Percentiles rank a stretch among this genome's conserved stretches.
Evolutionary conservation across 2,329 filamentous ascomycete genomes (phyloP).

Genomic region (Sclerotinia minor): DNA sequence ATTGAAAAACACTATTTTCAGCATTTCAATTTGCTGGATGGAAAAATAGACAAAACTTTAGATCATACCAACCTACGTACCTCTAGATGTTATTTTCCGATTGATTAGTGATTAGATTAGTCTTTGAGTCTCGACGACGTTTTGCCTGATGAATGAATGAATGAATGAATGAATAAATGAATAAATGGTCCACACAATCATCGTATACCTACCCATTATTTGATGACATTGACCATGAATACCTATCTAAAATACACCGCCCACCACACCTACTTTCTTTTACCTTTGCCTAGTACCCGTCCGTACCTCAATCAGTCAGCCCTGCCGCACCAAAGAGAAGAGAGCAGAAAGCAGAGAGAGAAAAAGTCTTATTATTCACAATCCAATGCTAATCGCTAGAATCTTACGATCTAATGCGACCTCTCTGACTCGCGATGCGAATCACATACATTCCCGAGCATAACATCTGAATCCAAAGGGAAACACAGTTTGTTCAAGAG

Average conservation of each 20-base stretch:
- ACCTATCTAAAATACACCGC: conserved; percentile 7
- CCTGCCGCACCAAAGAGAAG: background rate
- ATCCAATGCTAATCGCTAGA: background rate
- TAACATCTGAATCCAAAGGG: conserved; percentile 25
- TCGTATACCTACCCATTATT: background rate
- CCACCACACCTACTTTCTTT: conserved; percentile 3
- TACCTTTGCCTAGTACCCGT: too few relatives aligned
- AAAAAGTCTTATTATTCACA: background rate
- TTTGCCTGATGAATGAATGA: background rate
- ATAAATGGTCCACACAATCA: background rate
- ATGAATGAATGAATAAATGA: background rate
- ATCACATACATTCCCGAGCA: conserved; percentile 14
- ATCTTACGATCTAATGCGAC: conserved; percentile 25
- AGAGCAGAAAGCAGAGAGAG: background rate
- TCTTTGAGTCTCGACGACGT: background rate
- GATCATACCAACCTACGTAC: too few relatives aligned
- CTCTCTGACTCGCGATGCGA: conserved; percentile 27
- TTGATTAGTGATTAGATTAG: too few relatives aligned
- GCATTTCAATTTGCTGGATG: background rate
- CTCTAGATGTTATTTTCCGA: background rate
- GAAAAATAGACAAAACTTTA: background rate
- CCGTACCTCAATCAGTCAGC: background rate
- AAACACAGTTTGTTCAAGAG: conserved; percentile 19
- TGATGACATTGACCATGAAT: background rate
- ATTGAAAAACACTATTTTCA: background rate